These are phyloP conservation scores for Candida endomychidarum DNA, from an alignment of 805 yeast genomes.

Conservation along the genomic window DNA sequence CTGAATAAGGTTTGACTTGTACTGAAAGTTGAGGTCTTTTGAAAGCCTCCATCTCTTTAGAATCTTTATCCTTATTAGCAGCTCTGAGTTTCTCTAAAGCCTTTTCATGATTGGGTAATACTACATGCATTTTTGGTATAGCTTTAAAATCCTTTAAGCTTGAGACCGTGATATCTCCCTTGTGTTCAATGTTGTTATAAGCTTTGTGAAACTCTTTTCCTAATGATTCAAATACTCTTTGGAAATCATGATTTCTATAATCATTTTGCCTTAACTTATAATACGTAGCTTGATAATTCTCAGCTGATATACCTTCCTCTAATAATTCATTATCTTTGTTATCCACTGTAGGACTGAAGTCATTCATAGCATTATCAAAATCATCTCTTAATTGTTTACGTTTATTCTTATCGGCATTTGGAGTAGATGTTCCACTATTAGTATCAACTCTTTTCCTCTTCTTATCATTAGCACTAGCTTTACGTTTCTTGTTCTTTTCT, in stretches of 20 bases:
- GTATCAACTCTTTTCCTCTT: conserved; percentile 22
- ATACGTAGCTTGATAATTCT: conserved; percentile 54
- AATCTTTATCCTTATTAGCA: background rate
- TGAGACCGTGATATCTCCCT: conserved; percentile 20
- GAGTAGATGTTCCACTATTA: conserved; percentile 10
- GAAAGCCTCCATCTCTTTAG: conserved; percentile 7
- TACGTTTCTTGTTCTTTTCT: conserved; percentile 20
- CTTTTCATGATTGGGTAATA: conserved; percentile 34
- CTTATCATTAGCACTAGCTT: conserved; percentile 19
- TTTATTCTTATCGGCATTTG: conserved; percentile 4
- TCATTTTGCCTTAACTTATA: conserved; percentile 46
- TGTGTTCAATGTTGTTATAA: conserved; percentile 1
- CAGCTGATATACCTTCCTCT: conserved; percentile 40
- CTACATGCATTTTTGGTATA: conserved; percentile 30
- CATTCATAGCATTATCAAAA: conserved; percentile 8
- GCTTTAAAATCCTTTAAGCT: conserved; percentile 26
- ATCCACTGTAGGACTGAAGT: conserved; percentile 1
- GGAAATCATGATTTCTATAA: conserved; percentile 39
- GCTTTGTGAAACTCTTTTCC: conserved; percentile 20
- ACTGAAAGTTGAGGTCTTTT: conserved; percentile 29
- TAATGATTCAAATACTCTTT: conserved; percentile 20
- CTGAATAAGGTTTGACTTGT: conserved; percentile 59
- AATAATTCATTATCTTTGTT: conserved; percentile 47
- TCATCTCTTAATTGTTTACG: conserved; percentile 17
- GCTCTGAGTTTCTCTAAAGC: conserved; percentile 15